Conservation (phyloP, 78 protist species). For the Chrysochromulina tobinii region DNA sequence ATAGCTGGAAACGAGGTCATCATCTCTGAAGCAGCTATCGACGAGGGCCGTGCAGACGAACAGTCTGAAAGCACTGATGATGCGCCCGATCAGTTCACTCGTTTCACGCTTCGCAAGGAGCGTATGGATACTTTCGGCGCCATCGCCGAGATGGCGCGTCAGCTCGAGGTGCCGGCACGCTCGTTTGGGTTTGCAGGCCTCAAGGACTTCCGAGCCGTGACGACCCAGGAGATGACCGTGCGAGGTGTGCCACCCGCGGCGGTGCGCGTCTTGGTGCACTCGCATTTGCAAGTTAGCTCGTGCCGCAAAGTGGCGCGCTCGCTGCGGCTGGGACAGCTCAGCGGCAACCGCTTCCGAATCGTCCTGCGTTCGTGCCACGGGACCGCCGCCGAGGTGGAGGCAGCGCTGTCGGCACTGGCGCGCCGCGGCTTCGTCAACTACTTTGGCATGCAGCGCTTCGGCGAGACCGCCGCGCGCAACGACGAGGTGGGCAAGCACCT, state of each 20-base stretch:
- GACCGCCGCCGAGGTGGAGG: background rate
- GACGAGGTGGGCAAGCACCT: background rate
- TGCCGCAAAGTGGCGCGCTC: background rate
- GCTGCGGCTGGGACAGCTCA: background rate
- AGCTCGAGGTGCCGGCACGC: background rate
- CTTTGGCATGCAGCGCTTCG: conserved; percentile 20
- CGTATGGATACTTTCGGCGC: conserved; percentile 9
- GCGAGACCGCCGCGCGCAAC: background rate
- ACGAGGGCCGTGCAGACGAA: background rate
- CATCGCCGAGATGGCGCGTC: background rate
- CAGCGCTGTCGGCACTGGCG: background rate
- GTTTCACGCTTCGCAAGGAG: background rate
- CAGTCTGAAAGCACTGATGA: background rate
- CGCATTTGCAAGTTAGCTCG: background rate
- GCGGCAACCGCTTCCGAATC: conserved; percentile 20
- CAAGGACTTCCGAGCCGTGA: background rate
- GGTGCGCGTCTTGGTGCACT: background rate
- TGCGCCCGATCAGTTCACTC: background rate
- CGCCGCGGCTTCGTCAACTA: conserved; percentile 20
- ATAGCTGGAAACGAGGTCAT: background rate
- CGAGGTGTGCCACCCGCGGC: background rate
- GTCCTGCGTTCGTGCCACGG: background rate
- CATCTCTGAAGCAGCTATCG: background rate
- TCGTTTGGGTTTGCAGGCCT: background rate
- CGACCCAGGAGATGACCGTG: background rate